Percentiles rank a stretch among this genome's conserved stretches.
Evolutionary conservation across 2,329 filamentous ascomycete genomes (phyloP).

Genomic region (Byssoonygena ceratinophila): DNA sequence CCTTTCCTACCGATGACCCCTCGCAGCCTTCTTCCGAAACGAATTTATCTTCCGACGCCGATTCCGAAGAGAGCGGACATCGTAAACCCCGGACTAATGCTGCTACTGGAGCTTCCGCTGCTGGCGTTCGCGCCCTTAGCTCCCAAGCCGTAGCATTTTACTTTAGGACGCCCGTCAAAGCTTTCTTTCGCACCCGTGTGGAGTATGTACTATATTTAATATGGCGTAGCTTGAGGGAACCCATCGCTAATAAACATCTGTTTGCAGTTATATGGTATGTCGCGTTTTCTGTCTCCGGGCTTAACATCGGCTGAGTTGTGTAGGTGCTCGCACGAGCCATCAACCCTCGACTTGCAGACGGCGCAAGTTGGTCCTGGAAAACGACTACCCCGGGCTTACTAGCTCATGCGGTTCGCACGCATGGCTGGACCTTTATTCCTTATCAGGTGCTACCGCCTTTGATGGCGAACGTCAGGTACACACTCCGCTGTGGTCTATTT

Average conservation of each 20-base stretch:
- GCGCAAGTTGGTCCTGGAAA: conserved; percentile 46
- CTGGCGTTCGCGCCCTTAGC: conserved; percentile 70
- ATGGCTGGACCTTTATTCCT: conserved; percentile 55
- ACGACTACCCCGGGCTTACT: conserved; percentile 52
- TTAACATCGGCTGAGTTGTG: conserved; percentile 1
- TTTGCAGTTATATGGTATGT: conserved; percentile 42
- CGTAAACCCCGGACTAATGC: conserved; percentile 48
- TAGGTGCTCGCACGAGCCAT: conserved; percentile 54
- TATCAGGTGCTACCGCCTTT: conserved; percentile 55
- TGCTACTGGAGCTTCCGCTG: conserved; percentile 68
- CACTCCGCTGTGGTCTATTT: neutral
- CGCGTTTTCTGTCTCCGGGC: neutral
- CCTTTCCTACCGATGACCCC: conserved; percentile 12
- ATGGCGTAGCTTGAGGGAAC: neutral
- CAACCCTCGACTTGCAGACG: conserved; percentile 42
- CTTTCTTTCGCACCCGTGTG: conserved; percentile 81
- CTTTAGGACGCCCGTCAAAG: conserved; percentile 81
- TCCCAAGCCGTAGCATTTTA: conserved; percentile 81
- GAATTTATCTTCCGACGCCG: conserved; percentile 11
- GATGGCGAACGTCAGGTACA: conserved; percentile 50
- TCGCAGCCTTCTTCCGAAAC: conserved; percentile 11
- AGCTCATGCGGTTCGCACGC: conserved; percentile 49
- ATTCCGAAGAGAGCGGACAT: conserved; percentile 21
- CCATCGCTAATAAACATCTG: conserved; percentile 14
- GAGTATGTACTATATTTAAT: conserved; percentile 53